phyloP scores from a whole-genome alignment of 1,284 basidiomycete genomes.

The Neolentinus lepideus region DNA sequence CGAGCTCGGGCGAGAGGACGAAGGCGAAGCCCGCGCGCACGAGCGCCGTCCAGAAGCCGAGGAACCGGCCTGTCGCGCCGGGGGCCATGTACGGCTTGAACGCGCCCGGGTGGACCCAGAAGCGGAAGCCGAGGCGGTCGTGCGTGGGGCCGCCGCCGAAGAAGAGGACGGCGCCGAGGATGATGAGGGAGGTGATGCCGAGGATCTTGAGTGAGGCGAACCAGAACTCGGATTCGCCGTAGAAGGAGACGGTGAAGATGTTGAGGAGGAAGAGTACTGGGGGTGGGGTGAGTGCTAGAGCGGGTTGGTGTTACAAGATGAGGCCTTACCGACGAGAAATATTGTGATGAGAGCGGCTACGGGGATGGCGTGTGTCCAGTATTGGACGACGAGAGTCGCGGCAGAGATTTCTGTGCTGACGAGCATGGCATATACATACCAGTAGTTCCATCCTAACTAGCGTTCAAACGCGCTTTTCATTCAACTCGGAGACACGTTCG shows the following conservation, averaged over 20 bases:
- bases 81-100: conserved; percentile 38
- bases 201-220: neutral
- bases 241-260: neutral
- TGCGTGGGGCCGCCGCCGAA: conserved; percentile 61
- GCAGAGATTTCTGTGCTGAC: neutral
- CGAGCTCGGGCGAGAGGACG: conserved; percentile 72
- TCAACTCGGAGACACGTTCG: neutral
- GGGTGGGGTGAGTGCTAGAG: neutral
- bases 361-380: conserved; percentile 27
- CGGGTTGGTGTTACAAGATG: neutral
- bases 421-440: conserved; percentile 1
- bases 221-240: conserved; percentile 2
- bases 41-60: conserved; percentile 63
- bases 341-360: conserved; percentile 25
- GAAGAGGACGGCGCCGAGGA: conserved; percentile 59
- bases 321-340: conserved; percentile 1
- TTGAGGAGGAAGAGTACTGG: neutral
- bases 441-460: conserved; percentile 27
- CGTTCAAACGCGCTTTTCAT: neutral
- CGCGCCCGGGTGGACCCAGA: conserved; percentile 63
- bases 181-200: conserved; percentile 24
- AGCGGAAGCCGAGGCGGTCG: conserved; percentile 60
- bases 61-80: conserved; percentile 46
- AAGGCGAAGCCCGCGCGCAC: conserved; percentile 82
- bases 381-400: conserved; percentile 1